Evolutionary conservation across 2,329 filamentous ascomycete species (phyloP).

Genomic region (Colletotrichum aenigma): DNA sequence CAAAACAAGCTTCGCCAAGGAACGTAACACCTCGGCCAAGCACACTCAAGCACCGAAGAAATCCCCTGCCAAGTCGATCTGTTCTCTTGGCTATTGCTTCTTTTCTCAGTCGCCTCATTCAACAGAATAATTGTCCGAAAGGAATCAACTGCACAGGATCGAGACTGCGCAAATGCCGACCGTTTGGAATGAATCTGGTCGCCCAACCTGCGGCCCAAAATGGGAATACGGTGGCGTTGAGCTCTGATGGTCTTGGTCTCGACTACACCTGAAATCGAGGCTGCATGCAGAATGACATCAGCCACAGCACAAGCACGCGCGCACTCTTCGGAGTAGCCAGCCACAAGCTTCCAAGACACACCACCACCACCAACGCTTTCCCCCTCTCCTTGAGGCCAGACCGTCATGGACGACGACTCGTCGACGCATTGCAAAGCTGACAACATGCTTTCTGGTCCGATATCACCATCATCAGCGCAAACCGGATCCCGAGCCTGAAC

Average conservation of each 20-base stretch:
- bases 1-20: slow-evolving; percentile 21
- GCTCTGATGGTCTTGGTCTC: background rate
- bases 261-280: background rate
- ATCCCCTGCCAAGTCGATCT: background rate
- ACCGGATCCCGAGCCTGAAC: background rate
- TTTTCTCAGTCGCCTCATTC: background rate
- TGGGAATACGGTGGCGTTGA: background rate
- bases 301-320: background rate
- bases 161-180: background rate
- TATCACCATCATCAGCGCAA: background rate
- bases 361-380: background rate
- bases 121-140: background rate
- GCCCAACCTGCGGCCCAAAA: background rate
- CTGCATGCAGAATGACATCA: background rate
- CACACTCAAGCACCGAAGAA: background rate
- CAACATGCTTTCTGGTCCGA: background rate
- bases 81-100: slow-evolving; percentile 2
- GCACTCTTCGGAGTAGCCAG: background rate
- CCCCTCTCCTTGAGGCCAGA: background rate
- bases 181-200: background rate
- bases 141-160: background rate
- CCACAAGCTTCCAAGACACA: background rate
- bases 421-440: background rate
- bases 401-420: background rate
- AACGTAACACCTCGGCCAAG: background rate